phyloP scores from a whole-genome alignment of 148 eudicot species.

The Chenopodium formosanum region DNA sequence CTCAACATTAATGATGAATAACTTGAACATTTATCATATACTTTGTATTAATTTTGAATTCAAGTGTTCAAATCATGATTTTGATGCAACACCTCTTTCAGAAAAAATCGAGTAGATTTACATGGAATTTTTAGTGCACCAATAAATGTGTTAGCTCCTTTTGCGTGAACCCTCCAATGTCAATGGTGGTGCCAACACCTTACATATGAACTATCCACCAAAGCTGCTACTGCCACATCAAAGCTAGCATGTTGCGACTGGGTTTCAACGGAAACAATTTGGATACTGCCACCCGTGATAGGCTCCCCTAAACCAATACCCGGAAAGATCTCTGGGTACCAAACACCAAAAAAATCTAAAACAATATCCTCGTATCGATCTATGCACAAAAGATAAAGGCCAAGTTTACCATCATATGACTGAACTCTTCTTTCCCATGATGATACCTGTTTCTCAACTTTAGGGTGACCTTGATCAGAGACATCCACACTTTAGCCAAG shows the following conservation, averaged over 20 bases:
- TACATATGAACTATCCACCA: background rate
- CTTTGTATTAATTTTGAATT: background rate
- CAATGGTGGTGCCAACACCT: background rate
- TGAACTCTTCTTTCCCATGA: conserved; percentile 6
- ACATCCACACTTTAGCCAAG: background rate
- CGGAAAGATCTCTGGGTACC: background rate
- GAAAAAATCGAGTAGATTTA: background rate
- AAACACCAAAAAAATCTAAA: background rate
- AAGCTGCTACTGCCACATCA: conserved; percentile 1
- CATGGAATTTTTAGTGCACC: background rate
- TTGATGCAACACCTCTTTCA: background rate
- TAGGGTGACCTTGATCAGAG: background rate
- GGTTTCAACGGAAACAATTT: background rate
- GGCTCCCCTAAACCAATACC: conserved; percentile 5
- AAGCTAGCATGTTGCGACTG: background rate
- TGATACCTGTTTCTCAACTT: background rate
- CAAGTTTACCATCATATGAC: background rate
- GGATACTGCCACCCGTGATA: background rate
- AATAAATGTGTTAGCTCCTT: background rate
- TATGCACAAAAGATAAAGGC: conserved; percentile 1
- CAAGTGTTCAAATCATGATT: background rate
- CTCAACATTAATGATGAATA: background rate
- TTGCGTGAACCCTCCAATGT: background rate
- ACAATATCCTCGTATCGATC: background rate
- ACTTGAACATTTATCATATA: background rate